Evolutionary conservation across 2,329 filamentous ascomycete species (phyloP), one percentile per base, ranked within the genome.

Genomic region (Cercospora sojina): DNA sequence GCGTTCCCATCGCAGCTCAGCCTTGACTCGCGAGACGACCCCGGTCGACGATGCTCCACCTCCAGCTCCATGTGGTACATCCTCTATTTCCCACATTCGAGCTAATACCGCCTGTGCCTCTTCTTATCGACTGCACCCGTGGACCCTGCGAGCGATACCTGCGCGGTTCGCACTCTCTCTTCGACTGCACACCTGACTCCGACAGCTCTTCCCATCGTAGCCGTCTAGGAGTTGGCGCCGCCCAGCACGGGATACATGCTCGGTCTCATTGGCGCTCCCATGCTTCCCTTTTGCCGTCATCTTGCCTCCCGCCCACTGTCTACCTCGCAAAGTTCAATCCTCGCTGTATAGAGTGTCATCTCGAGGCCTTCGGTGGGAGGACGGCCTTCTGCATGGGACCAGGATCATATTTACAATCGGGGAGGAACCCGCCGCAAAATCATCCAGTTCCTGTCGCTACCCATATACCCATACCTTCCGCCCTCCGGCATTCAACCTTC

Each of bases 401-500:
- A 43, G 47, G 49, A 62, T 43, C 53, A 25, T 20, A 13, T 31
- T 16, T n/a, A 29, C 59, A 29, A 55, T 41, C 32, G 29, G 27
- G 59, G 29, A 62, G 27, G 20, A 41, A 55, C 29, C 31, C 47
- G 35, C 47, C 20, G 59, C 59, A 10, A 62, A 20, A 41, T 25
- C 23, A 20, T 32, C 43, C 47, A 49, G 20, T 55, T 62, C 60
- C 60, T 62, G 60, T 38, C 60, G 60, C 60, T 55, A 56, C 49
- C 60, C 60, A 62, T 55, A 62, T 55, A 25, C 32, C 60, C 60
- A 62, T 18, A 20, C 29, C 59, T 23, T 55, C 47, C 53, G 20
- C 47, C 35, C 29, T 29, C 62, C 59, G 62, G 61, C 55, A 29
- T 64, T 65, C 63, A 65, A 59, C 65, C 67, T 67, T 64, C 61